A percentile compares a stretch with the other conserved stretches of the same genome.
Conservation (phyloP, 805 yeast genomes). For the Barnettozyma botsteinii region DNA sequence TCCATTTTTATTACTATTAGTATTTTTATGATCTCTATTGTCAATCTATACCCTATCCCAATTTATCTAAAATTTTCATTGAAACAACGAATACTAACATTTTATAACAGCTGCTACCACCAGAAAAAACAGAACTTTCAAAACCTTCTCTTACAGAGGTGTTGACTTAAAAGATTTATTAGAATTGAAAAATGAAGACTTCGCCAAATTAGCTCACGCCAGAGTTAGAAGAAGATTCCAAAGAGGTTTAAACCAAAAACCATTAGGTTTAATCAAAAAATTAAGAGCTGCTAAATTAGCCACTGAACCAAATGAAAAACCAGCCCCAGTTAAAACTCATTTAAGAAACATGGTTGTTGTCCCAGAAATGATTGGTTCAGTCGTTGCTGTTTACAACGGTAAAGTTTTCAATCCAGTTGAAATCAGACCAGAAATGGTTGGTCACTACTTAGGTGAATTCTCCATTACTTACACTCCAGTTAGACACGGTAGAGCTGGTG, state of each 20-base stretch:
- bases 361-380: conserved; percentile 99
- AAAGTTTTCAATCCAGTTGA: conserved; percentile 98
- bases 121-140: conserved; percentile 87
- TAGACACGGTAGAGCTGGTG: conserved; percentile 97
- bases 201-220: conserved; percentile 93
- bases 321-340: conserved; percentile 97
- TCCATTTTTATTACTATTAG: too few species aligned
- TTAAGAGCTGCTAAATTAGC: conserved; percentile 95
- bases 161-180: conserved; percentile 92
- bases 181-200: conserved; percentile 93
- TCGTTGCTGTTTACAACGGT: conserved; percentile 99
- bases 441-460: conserved; percentile 99
- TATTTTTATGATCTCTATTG: too few species aligned
- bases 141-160: conserved; percentile 98
- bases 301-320: conserved; percentile 91
- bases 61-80: too few species aligned
- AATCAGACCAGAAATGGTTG: conserved; percentile 99
- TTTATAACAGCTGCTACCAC: conserved; percentile 34
- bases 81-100: conserved; percentile 21
- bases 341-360: conserved; percentile 97
- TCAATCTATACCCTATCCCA: too few species aligned
- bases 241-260: conserved; percentile 93
- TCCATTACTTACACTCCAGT: conserved; percentile 99
- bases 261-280: conserved; percentile 94
- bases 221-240: conserved; percentile 99